Conservation (phyloP, 805 yeast genomes). For the Wickerhamomyces ciferrii region DNA sequence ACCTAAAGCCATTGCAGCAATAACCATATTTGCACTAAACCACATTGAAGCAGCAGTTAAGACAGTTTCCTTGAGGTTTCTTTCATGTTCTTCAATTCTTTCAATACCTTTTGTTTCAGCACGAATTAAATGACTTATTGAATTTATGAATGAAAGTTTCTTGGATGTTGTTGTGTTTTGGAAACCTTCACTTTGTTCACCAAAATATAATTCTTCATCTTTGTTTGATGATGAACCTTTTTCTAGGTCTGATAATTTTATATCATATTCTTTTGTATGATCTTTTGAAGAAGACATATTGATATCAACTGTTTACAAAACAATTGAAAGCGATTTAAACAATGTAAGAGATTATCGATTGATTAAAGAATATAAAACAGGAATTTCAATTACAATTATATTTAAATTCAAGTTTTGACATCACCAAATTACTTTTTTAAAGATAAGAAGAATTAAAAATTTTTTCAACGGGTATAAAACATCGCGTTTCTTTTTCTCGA, state of each 20-base stretch:
- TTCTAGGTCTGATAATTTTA: constrained; percentile 17
- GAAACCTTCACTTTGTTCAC: constrained; percentile 8
- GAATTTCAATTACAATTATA: too few relatives aligned
- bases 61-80: constrained; percentile 53
- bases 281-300: not conserved
- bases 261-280: constrained; percentile 3
- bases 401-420: too few relatives aligned
- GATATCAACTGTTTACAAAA: too few relatives aligned
- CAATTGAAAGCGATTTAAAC: too few relatives aligned
- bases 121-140: constrained; percentile 21
- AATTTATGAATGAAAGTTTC: constrained; percentile 17
- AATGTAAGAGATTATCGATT: too few relatives aligned
- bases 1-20: constrained; percentile 80
- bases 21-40: constrained; percentile 85
- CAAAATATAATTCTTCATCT: constrained; percentile 16
- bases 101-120: constrained; percentile 77
- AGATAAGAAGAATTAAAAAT: too few relatives aligned
- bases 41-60: constrained; percentile 81
- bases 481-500: too few relatives aligned
- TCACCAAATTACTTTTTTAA: too few relatives aligned
- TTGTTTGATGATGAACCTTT: constrained; percentile 13
- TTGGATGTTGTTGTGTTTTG: constrained; percentile 5
- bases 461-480: too few relatives aligned
- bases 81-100: constrained; percentile 72
- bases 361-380: too few relatives aligned